Conservation (phyloP, 805 yeast genomes). For the Wickerhamia fluorescens region DNA sequence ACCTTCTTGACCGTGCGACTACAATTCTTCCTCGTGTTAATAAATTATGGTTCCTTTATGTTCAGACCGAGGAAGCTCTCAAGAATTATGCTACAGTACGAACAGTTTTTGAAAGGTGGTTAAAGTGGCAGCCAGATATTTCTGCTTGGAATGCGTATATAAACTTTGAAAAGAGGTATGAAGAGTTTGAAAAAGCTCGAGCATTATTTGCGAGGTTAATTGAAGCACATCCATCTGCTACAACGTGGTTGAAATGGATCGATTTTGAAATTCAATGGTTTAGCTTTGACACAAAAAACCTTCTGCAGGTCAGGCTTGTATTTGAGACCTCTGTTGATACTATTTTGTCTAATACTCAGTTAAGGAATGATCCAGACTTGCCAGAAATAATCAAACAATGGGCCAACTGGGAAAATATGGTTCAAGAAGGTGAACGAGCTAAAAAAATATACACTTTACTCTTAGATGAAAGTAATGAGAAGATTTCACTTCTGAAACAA, state of each 20-base stretch:
- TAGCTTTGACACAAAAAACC: conserved; percentile 8
- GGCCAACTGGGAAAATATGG: conserved; percentile 65
- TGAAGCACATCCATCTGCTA: conserved; percentile 37
- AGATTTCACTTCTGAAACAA: conserved; percentile 19
- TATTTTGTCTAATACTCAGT: neutral
- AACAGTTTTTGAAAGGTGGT: conserved; percentile 70
- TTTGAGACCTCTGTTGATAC: conserved; percentile 59
- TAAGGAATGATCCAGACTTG: conserved; percentile 14
- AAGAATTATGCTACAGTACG: conserved; percentile 58
- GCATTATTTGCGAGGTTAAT: conserved; percentile 48
- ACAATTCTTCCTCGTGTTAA: conserved; percentile 69
- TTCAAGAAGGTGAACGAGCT: conserved; percentile 57
- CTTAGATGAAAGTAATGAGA: conserved; percentile 14
- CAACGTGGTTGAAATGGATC: conserved; percentile 72
- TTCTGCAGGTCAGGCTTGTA: conserved; percentile 52
- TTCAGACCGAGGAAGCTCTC: conserved; percentile 74
- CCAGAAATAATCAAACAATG: conserved; percentile 43
- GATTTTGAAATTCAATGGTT: conserved; percentile 46
- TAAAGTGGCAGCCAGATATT: conserved; percentile 61
- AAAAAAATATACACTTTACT: conserved; percentile 50
- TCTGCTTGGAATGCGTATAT: conserved; percentile 73
- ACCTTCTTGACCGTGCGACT: conserved; percentile 72
- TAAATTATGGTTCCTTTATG: conserved; percentile 81
- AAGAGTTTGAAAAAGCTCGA: conserved; percentile 49
- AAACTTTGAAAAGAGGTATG: conserved; percentile 64